Percentiles rank a stretch among this genome's conserved stretches.
Conservation (phyloP, 1,284 basidiomycete species). For the Coniferiporia sulphurascens region DNA sequence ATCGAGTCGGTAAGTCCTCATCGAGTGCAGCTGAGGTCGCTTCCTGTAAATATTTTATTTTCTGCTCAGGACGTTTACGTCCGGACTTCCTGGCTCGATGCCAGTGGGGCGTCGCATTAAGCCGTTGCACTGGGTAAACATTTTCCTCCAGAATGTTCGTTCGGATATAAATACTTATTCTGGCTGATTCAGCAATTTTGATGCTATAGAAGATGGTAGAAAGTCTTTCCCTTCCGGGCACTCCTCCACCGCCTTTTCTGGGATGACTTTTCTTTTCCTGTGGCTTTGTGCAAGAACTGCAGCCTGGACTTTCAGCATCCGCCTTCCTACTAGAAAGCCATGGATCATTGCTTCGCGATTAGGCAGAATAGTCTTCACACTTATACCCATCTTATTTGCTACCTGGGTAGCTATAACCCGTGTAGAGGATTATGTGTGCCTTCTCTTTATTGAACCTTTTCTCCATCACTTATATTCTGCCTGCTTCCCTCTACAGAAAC, state of each 20-base stretch:
- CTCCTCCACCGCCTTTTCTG: slow-evolving; percentile 59
- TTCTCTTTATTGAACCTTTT: neutral
- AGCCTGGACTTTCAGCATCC: slow-evolving; percentile 49
- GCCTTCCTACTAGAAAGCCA: slow-evolving; percentile 30
- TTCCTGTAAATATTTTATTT: neutral
- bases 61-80: slow-evolving; percentile 49
- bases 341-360: slow-evolving; percentile 43
- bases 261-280: slow-evolving; percentile 59
- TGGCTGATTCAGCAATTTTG: slow-evolving; percentile 32
- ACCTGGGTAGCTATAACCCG: slow-evolving; percentile 58
- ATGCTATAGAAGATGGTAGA: slow-evolving; percentile 45
- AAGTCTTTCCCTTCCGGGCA: slow-evolving; percentile 67
- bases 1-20: slow-evolving; percentile 45
- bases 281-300: slow-evolving; percentile 61
- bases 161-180: neutral
- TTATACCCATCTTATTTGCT: slow-evolving; percentile 51
- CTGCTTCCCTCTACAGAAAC: slow-evolving; percentile 36
- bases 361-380: slow-evolving; percentile 42
- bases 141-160: neutral
- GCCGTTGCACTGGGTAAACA: slow-evolving; percentile 52
- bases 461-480: neutral
- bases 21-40: neutral
- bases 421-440: slow-evolving; percentile 59
- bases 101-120: slow-evolving; percentile 45
- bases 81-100: slow-evolving; percentile 68